These are phyloP conservation scores for Ophiocordyceps sinensis DNA, from an alignment of 2,329 filamentous ascomycete species.

Conservation along the genomic window DNA sequence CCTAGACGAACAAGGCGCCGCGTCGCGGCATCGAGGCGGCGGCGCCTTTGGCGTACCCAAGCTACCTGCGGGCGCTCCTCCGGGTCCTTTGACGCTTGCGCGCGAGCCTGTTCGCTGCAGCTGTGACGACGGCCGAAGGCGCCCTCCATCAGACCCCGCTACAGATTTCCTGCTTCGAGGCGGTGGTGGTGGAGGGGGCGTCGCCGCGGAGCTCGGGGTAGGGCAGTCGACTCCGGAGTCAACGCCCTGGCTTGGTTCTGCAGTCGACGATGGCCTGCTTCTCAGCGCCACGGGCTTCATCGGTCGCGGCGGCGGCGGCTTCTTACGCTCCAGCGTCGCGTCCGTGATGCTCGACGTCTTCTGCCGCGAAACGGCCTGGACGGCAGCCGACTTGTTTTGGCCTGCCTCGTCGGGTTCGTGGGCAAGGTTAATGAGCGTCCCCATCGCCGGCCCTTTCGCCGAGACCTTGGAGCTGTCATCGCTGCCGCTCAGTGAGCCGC, in stretches of 20 bases:
- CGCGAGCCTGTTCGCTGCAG: neutral
- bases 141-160: no score
- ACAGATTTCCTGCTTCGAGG: neutral
- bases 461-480: constrained; percentile 6
- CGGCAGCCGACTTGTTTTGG: constrained; percentile 18
- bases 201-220: neutral
- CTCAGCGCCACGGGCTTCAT: constrained; percentile 42
- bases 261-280: constrained; percentile 22
- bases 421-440: constrained; percentile 46
- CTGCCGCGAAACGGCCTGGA: constrained; percentile 8
- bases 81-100: neutral
- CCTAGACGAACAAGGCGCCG: constrained; percentile 19
- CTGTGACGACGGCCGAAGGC: neutral
- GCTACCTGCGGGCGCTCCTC: neutral
- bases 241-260: constrained; percentile 1
- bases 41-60: constrained; percentile 17
- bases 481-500: constrained; percentile 2
- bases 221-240: neutral
- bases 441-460: constrained; percentile 27
- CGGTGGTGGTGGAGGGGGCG: constrained; percentile 3
- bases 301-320: constrained; percentile 37
- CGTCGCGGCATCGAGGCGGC: constrained; percentile 27
- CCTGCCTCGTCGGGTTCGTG: constrained; percentile 30
- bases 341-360: constrained; percentile 14
- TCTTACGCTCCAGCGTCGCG: constrained; percentile 15